Base-by-base conservation (phyloP, 2,329 filamentous ascomycete species). In the Colletotrichum acutatum region DNA sequence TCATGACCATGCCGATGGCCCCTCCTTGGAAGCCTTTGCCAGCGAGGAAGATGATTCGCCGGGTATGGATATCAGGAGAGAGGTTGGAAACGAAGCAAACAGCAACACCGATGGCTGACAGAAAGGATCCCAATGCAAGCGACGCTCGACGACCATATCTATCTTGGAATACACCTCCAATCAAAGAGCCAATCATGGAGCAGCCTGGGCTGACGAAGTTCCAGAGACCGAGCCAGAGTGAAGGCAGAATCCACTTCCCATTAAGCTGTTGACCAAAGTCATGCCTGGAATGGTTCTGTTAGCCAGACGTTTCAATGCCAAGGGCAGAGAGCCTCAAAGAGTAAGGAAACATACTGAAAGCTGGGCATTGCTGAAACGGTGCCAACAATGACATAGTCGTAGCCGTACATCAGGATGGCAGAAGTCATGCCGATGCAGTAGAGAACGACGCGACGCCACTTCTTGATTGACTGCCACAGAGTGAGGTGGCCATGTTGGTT, bases 11-110 rank as follows among this genome's bases (percentile, higher is more conserved):
- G 14, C 86, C 86, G 49, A 87, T 82, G 1, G 84, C 80, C 59
- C 83, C 77, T 9, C 86, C 86, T 67, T 86, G 84, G 22, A 86
- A 76, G n/a, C 84, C 79, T 70, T 87, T 86, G 49, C 83, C 86
- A 1, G 81, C 79, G 4, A 87, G 80, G 75, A 87, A 87, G 11
- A 84, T 75, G 32, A 78, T 77, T 5, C 84, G 79, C 19, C 82
- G 80, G 9, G 72, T 68, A 34, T 76, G 52, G n/a, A 78, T 77
- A 24, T 73, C 66, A 9, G 52, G 49, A 8, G 76, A 75, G 6
- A 75, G 67, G 28, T 76, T 73, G 9, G 78, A 78, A 24, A 76
- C 59, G 66, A 76, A 79, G 42, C 76, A 77, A 7, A 83, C 76
- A 7, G 81, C 80, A 5, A 86, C 81, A 1, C 78, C 82, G 1